These are phyloP conservation scores for Cucumis hystrix DNA, from an alignment of 306 rosid genomes.

Conservation along the genomic window DNA sequence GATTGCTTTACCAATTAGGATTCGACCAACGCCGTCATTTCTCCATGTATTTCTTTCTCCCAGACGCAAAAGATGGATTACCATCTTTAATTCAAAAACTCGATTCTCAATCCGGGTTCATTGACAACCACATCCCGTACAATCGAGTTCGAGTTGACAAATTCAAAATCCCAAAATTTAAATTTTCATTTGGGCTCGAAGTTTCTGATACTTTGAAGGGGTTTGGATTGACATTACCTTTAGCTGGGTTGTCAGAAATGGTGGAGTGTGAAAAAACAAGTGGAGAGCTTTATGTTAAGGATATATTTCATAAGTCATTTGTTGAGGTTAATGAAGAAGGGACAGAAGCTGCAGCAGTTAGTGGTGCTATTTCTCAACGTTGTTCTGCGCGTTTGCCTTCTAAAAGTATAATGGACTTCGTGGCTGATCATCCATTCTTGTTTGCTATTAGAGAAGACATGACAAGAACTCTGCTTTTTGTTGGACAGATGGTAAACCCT, in stretches of 20 bases:
- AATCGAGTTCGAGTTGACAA: constrained; percentile 33
- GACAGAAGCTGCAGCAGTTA: neutral
- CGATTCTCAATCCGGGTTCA: constrained; percentile 35
- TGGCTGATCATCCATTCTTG: constrained; percentile 74
- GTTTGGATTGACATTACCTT: constrained; percentile 57
- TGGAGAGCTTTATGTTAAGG: neutral
- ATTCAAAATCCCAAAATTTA: constrained; percentile 63
- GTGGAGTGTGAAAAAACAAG: neutral
- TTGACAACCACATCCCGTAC: constrained; percentile 38
- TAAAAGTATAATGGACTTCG: constrained; percentile 26
- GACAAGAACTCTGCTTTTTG: constrained; percentile 47
- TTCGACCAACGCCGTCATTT: constrained; percentile 30
- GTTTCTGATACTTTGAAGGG: constrained; percentile 32
- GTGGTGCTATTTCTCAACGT: neutral
- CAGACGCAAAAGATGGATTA: constrained; percentile 52
- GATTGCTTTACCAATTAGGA: constrained; percentile 53
- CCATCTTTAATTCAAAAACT: constrained; percentile 46
- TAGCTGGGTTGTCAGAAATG: constrained; percentile 54
- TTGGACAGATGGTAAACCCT: constrained; percentile 30
- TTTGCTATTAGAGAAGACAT: constrained; percentile 48
- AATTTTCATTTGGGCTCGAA: constrained; percentile 57
- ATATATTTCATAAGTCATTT: neutral
- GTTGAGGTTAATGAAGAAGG: neutral
- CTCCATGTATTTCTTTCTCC: constrained; percentile 64
- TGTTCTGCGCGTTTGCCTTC: neutral